A percentile compares a stretch with the other conserved stretches of the same genome.
Conservation (phyloP, 345 rosid genomes). For the Lepidium didymum region DNA sequence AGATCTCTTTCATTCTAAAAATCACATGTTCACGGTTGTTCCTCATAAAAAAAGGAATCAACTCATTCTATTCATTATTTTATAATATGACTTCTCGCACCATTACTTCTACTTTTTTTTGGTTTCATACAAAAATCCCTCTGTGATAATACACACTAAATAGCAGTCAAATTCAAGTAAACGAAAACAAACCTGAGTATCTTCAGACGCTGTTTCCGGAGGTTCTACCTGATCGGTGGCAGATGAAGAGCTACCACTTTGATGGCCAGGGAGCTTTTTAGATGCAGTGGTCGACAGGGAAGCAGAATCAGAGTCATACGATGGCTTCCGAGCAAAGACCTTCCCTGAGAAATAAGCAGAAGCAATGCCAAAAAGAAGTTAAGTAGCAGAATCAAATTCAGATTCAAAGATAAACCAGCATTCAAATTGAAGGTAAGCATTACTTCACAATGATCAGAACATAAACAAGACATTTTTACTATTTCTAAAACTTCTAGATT, state of each 20-base stretch:
- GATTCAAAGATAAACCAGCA: neutral
- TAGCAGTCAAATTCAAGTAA: neutral
- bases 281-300: constrained; percentile 49
- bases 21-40: neutral
- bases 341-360: constrained; percentile 43
- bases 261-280: constrained; percentile 43
- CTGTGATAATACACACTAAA: neutral
- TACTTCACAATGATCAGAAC: constrained; percentile 1
- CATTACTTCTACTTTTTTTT: neutral
- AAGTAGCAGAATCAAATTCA: constrained; percentile 31
- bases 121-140: neutral
- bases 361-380: neutral
- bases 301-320: constrained; percentile 54
- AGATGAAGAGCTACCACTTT: constrained; percentile 38
- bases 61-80: neutral
- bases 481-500: neutral
- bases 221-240: constrained; percentile 40
- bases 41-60: neutral
- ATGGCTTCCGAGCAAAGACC: constrained; percentile 51
- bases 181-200: constrained; percentile 41
- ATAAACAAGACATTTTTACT: neutral
- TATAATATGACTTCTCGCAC: neutral
- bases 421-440: neutral
- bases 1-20: neutral
- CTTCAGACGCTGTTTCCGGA: constrained; percentile 32